phyloP scores from a whole-genome alignment of 2,329 filamentous ascomycete species.

The Alternaria sp. region DNA sequence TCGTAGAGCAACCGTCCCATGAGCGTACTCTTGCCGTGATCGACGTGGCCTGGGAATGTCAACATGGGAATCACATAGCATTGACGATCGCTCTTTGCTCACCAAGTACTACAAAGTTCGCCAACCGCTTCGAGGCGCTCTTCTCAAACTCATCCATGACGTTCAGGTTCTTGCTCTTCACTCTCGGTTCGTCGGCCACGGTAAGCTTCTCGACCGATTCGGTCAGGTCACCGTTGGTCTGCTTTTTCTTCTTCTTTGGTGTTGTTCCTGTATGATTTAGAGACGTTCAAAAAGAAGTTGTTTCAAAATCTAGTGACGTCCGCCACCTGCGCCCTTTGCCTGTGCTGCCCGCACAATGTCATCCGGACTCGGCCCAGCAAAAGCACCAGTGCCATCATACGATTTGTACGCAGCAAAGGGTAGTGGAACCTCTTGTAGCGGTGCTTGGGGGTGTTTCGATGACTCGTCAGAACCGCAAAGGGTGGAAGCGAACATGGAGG shows the following conservation, averaged over 20 bases:
- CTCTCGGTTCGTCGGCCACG: conserved; percentile 57
- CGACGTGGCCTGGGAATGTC: conserved; percentile 77
- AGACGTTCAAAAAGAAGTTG: conserved; percentile 12
- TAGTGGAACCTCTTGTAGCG: conserved; percentile 37
- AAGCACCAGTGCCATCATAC: conserved; percentile 63
- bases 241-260: conserved; percentile 36
- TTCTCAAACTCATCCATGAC: conserved; percentile 82
- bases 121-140: conserved; percentile 75
- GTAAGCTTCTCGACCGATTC: conserved; percentile 57
- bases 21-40: conserved; percentile 95
- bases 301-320: conserved; percentile 34
- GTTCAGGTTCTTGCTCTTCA: conserved; percentile 79
- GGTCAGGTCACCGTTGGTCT: conserved; percentile 45
- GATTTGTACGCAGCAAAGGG: conserved; percentile 48
- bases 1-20: conserved; percentile 96
- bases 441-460: neutral
- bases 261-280: conserved; percentile 34
- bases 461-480: conserved; percentile 50
- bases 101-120: conserved; percentile 94
- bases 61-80: neutral
- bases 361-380: conserved; percentile 88
- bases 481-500: conserved; percentile 59
- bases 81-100: conserved; percentile 39
- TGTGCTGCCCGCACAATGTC: conserved; percentile 87
- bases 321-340: conserved; percentile 53